phyloP scores from a whole-genome alignment of 2,329 filamentous ascomycete species.

The Monosporascus ibericus region DNA sequence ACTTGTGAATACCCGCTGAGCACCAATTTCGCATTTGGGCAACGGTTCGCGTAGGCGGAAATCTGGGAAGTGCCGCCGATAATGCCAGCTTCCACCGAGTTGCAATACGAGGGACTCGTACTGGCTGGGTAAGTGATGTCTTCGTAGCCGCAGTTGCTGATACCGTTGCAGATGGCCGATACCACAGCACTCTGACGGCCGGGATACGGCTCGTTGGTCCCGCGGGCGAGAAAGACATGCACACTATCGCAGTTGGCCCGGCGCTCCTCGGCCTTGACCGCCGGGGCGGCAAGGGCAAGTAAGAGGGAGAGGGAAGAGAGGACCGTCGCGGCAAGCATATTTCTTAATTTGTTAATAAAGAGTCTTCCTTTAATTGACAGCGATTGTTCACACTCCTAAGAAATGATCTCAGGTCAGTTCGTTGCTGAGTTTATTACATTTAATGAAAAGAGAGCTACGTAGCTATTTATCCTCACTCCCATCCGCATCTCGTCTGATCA shows the following conservation, averaged over 20 bases:
- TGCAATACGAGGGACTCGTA: slow-evolving; percentile 16
- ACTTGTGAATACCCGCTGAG: slow-evolving; percentile 24
- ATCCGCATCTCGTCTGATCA: too few species aligned
- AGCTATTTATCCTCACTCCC: too few species aligned
- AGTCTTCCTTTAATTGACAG: too few species aligned
- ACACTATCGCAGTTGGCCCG: slow-evolving; percentile 11
- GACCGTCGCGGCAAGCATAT: too few species aligned
- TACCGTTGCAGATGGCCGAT: slow-evolving; percentile 15
- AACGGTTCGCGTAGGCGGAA: slow-evolving; percentile 18
- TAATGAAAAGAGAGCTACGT: too few species aligned
- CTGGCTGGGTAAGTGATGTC: slow-evolving; percentile 10
- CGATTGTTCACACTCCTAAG: too few species aligned
- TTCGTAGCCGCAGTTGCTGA: slow-evolving; percentile 16
- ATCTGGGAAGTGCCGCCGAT: slow-evolving; percentile 16
- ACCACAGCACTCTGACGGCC: slow-evolving; percentile 15
- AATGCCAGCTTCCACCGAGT: slow-evolving; percentile 17
- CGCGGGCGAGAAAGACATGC: slow-evolving; percentile 18
- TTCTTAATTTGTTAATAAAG: too few species aligned
- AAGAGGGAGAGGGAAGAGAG: too few species aligned
- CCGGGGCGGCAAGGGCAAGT: too few species aligned
- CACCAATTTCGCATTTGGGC: slow-evolving; percentile 22
- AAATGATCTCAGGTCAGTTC: too few species aligned
- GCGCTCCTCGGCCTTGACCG: background rate
- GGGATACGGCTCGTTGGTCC: slow-evolving; percentile 18
- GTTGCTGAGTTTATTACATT: too few species aligned